Evolutionary conservation across 1,284 basidiomycete genomes (phyloP), one percentile per base, ranked within the genome.

Genomic region (Microbotryum scabiosae): DNA sequence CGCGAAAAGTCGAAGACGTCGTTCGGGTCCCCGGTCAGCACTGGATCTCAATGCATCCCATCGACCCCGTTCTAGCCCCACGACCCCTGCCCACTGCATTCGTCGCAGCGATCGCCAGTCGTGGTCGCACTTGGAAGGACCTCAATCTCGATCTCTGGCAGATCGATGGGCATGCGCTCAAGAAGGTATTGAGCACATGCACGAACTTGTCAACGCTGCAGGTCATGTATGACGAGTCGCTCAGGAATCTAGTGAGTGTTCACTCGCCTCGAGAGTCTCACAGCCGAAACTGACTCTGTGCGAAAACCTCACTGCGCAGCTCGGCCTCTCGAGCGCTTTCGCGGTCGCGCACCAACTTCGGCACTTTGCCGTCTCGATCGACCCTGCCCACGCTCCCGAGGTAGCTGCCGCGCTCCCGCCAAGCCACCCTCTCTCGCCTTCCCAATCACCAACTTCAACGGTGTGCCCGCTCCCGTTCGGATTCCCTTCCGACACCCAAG

Each of bases 121-220:
- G 9, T 32, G n/a, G 48, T 9, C 2, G 51, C 49, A 16, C 30
- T 43, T 66, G 67, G 64, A 50, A 23, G 10, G 18, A 16, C 0
- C 50, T 68, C 44, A 58, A 68, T 48, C 32, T 68, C 30, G 60
- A 62, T 36, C 26, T 68, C 18, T 60, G 52, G 25, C 41, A 23
- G 44, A 25, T 66, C 20, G 62, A 62, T 14, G 1, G 4, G 4
- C 53, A 60, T 0, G 44, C 18, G 41, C 32, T 68, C 10, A 66
- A 59, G 62, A 44, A 47, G 25, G 16, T 68, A 4, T 41, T 68
- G 10, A 64, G 66, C 30, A 36, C 23, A 6, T 49, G 54, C 16
- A 45, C 60, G 9, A 44, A n/a, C 2, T 5, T 68, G 25, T 47
- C 4, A 23, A 14, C 23, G 43, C 46, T 68, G 18, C 54, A 54